Conservation (phyloP, 192 early-diverging fungal genomes). For the Rhizophagus clarus region DNA sequence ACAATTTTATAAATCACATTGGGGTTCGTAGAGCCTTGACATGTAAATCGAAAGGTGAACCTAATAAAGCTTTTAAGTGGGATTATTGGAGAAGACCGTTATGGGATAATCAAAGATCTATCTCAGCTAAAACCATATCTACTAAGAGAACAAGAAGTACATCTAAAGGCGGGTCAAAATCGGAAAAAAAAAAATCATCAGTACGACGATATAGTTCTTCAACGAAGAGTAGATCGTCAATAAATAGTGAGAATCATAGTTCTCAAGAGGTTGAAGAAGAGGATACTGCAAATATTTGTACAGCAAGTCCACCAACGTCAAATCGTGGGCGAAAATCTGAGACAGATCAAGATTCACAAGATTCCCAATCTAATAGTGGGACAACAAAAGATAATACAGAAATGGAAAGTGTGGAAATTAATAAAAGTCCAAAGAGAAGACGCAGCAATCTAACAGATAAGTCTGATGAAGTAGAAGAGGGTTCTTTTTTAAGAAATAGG, state of each 20-base stretch:
- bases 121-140: not conserved
- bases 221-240: not conserved
- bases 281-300: not conserved
- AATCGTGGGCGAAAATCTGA: not conserved
- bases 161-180: not conserved
- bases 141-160: not conserved
- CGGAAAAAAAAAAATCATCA: not conserved
- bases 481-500: not conserved
- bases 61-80: conserved; percentile 11
- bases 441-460: conserved; percentile 1
- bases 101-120: not conserved
- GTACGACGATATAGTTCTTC: not conserved
- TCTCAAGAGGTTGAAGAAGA: not conserved
- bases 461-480: not conserved
- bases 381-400: not conserved
- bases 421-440: conserved; percentile 1
- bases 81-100: conserved; percentile 12
- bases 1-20: conserved; percentile 1
- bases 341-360: not conserved
- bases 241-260: not conserved
- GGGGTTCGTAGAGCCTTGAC: conserved; percentile 6
- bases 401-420: not conserved
- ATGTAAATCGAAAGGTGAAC: conserved; percentile 7
- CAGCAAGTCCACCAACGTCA: not conserved
- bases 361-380: not conserved